Base-by-base conservation (phyloP, 2,329 filamentous ascomycete species). In the Bretziella fagacearum region DNA sequence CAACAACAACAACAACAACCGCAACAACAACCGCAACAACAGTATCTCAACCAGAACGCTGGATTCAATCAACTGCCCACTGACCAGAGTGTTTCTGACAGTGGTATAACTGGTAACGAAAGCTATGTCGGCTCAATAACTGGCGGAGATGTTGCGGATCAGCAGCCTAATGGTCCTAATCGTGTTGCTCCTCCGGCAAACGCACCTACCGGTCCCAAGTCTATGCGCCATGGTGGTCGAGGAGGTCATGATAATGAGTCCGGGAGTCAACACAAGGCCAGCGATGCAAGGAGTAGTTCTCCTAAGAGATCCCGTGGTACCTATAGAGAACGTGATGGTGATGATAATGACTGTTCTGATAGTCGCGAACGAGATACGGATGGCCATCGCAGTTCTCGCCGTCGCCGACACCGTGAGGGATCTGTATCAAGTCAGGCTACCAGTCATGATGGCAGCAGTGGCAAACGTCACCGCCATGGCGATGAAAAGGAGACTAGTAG, bases 191-290 rank as follows among this genome's bases (percentile, higher is more conserved):
- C 26, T 11, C 13, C 25, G 18, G 18, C 48, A 2, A 84, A 71
- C 64, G 91, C 91, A 23, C 91, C 91, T 23, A 93, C 82, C 47
- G 91, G 87, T 7, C 91, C 91, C 41, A 87, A 91, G 63, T 91
- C 91, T 15, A 93, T 96, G 84, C 75, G 89, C 53, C 81, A 91
- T 62, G 85, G 86, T 25, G 72, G 72, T 20, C 62, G 68, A 52
- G 69, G 68, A 32, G 66, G 64, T 56, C 68, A 61, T 53, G 63
- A 71, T 30, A 62, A 60, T 54, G 64, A 65, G 53, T 29, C 26
- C n/a, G 41, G 25, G 8, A 47, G 32, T n/a, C 41, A 35, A 18
- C 36, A 35, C 23, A 27, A 23, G 15, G 35, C 35, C 25, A 42
- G 49, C 2, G 42, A 44, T 10, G 68, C 70, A 27, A 62, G 65